A percentile compares a stretch with the other conserved stretches of the same genome.
Conservation (phyloP, 2,329 filamentous ascomycete species). For the Claviceps humidiphila region DNA sequence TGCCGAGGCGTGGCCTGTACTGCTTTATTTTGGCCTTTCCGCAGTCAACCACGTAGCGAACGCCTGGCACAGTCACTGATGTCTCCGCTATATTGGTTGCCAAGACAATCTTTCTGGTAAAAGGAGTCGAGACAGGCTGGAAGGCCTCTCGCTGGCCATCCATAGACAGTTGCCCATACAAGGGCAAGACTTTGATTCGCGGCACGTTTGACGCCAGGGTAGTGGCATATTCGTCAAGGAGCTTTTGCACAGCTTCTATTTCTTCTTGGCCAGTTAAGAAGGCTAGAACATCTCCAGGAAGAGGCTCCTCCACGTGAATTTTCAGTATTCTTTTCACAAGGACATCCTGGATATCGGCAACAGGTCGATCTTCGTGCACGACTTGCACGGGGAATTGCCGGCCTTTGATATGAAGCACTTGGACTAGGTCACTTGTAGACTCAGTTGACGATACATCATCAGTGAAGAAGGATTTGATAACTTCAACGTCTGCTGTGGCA, state of each 20-base stretch:
- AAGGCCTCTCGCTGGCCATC: slow-evolving; percentile 80
- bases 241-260: slow-evolving; percentile 67
- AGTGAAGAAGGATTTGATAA: slow-evolving; percentile 63
- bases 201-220: slow-evolving; percentile 65
- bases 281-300: slow-evolving; percentile 88
- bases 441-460: slow-evolving; percentile 12
- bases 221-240: slow-evolving; percentile 67
- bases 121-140: slow-evolving; percentile 53
- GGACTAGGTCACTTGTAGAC: slow-evolving; percentile 13
- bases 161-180: slow-evolving; percentile 84
- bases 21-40: slow-evolving; percentile 93
- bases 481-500: slow-evolving; percentile 81
- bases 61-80: slow-evolving; percentile 87
- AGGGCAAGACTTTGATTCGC: slow-evolving; percentile 57
- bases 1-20: slow-evolving; percentile 68
- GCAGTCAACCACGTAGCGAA: slow-evolving; percentile 81
- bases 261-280: slow-evolving; percentile 91
- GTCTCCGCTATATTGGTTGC: slow-evolving; percentile 98
- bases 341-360: slow-evolving; percentile 70
- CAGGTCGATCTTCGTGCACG: slow-evolving; percentile 58
- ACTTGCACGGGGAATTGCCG: slow-evolving; percentile 77
- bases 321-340: slow-evolving; percentile 73
- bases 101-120: slow-evolving; percentile 77
- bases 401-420: slow-evolving; percentile 59
- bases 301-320: slow-evolving; percentile 72